phyloP scores from a whole-genome alignment of 2,329 filamentous ascomycete genomes.

The Chlorencoelia australis region DNA sequence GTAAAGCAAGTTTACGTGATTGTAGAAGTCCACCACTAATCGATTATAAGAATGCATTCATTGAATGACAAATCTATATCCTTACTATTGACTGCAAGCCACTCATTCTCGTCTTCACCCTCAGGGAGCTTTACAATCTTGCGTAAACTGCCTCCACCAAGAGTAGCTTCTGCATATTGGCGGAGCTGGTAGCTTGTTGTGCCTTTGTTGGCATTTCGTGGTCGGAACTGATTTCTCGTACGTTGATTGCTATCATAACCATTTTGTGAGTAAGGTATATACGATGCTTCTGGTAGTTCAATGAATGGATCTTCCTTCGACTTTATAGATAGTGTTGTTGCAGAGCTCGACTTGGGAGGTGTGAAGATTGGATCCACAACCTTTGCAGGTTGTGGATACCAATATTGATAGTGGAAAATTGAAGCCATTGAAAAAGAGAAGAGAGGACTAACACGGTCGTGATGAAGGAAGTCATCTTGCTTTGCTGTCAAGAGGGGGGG shows the following conservation, averaged over 20 bases:
- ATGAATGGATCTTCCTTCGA: constrained; percentile 25
- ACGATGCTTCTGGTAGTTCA: constrained; percentile 30
- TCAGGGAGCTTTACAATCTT: constrained; percentile 97
- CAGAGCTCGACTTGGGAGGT: constrained; percentile 23
- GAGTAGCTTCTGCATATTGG: constrained; percentile 95
- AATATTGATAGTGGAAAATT: constrained; percentile 27
- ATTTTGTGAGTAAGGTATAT: constrained; percentile 29
- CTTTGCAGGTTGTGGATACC: constrained; percentile 14
- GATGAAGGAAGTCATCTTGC: constrained; percentile 65
- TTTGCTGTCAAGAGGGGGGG: constrained; percentile 9
- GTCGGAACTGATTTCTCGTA: constrained; percentile 83
- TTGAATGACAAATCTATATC: neutral
- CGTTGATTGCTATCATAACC: constrained; percentile 60
- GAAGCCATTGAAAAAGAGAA: constrained; percentile 25
- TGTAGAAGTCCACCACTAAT: constrained; percentile 99
- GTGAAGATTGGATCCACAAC: constrained; percentile 19
- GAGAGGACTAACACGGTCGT: constrained; percentile 62
- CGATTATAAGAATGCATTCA: constrained; percentile 20
- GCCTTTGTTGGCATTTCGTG: constrained; percentile 73
- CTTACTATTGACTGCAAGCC: constrained; percentile 93
- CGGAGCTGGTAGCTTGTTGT: constrained; percentile 88
- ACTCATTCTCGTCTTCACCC: constrained; percentile 95
- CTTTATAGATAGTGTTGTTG: constrained; percentile 15
- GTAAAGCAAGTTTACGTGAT: constrained; percentile 98
- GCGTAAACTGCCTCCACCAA: constrained; percentile 86